phyloP scores from a whole-genome alignment of 2,329 filamentous ascomycete species.

The Hypocreales sp. region DNA sequence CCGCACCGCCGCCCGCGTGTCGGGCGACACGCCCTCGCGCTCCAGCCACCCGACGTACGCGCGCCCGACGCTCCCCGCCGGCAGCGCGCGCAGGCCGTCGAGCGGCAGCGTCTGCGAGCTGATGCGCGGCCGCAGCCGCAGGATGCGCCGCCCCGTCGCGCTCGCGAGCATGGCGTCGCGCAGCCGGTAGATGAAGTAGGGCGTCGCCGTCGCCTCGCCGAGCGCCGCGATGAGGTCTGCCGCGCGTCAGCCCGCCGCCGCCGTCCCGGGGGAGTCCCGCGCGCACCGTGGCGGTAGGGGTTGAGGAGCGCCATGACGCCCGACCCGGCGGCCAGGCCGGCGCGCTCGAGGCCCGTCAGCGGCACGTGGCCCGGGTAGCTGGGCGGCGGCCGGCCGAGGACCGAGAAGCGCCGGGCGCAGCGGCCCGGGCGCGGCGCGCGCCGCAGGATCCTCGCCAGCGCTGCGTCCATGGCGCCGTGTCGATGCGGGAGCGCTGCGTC shows the following conservation, averaged over 20 bases:
- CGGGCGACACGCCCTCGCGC: slow-evolving; percentile 80
- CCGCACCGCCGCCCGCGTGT: slow-evolving; percentile 66
- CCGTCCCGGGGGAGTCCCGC: too few species aligned
- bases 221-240: slow-evolving; percentile 82
- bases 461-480: not conserved
- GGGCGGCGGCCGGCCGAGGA: slow-evolving; percentile 68
- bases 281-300: slow-evolving; percentile 60
- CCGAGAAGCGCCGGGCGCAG: slow-evolving; percentile 47
- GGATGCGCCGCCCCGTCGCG: slow-evolving; percentile 75
- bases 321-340: slow-evolving; percentile 51
- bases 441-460: slow-evolving; percentile 1
- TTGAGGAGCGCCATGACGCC: slow-evolving; percentile 51
- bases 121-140: slow-evolving; percentile 78
- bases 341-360: slow-evolving; percentile 62
- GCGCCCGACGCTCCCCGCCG: slow-evolving; percentile 59
- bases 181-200: slow-evolving; percentile 87
- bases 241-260: too few species aligned
- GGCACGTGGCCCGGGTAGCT: slow-evolving; percentile 91
- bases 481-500: too few species aligned
- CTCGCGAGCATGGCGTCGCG: slow-evolving; percentile 79
- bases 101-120: slow-evolving; percentile 58
- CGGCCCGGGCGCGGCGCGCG: slow-evolving; percentile 9
- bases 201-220: slow-evolving; percentile 88
- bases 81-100: slow-evolving; percentile 53
- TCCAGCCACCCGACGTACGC: slow-evolving; percentile 88